These are phyloP conservation scores for Alternaria novae-zelandiae DNA, from an alignment of 2,329 filamentous ascomycete genomes.

Conservation along the genomic window DNA sequence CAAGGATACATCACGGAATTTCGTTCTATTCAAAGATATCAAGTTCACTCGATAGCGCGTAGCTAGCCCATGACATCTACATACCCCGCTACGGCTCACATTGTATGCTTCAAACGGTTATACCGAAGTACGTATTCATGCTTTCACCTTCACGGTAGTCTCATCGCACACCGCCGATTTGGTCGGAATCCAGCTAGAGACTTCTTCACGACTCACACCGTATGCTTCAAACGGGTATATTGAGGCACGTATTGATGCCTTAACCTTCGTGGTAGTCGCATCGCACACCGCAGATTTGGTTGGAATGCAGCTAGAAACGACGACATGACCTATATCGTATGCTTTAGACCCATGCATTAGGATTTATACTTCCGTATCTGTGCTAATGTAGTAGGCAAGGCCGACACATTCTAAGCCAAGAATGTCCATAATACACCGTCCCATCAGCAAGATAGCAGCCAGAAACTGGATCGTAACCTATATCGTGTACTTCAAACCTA, in stretches of 20 bases:
- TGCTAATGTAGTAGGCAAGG: neutral
- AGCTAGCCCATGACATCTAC: neutral
- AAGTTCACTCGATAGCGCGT: neutral
- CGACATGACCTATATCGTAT: neutral
- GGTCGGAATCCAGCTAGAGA: neutral
- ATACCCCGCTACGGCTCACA: neutral
- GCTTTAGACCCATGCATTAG: neutral
- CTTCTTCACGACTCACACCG: neutral
- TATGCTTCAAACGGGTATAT: neutral
- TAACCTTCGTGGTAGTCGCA: neutral
- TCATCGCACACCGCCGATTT: neutral
- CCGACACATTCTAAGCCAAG: accelerated
- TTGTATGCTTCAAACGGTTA: neutral
- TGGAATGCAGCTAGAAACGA: neutral
- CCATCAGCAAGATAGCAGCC: neutral
- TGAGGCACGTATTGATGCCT: accelerated
- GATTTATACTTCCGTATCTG: neutral
- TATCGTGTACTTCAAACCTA: neutral
- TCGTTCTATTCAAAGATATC: neutral
- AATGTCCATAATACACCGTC: neutral
- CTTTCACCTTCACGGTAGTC: neutral
- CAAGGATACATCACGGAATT: accelerated
- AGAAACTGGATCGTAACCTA: neutral
- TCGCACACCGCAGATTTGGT: neutral
- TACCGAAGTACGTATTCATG: neutral